Evolutionary conservation across 768 basidiomycete species (phyloP).

Genomic region (Lactarius sanguifluus): DNA sequence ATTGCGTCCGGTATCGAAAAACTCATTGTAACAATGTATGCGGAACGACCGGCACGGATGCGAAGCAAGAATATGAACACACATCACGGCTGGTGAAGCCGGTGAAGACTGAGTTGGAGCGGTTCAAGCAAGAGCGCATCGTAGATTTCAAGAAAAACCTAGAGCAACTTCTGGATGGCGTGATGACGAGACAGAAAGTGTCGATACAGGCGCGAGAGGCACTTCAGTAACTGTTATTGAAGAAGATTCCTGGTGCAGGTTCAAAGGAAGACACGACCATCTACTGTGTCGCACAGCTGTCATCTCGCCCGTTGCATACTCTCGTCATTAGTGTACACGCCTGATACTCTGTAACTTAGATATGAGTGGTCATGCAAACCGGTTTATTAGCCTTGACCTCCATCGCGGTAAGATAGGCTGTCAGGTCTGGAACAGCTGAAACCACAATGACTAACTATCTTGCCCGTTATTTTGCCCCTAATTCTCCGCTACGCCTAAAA

Average conservation of each 20-base stretch:
- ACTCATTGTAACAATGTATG: constrained; percentile 43
- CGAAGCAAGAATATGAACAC: constrained; percentile 86
- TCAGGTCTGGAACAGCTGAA: too few species aligned
- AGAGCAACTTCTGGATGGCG: constrained; percentile 81
- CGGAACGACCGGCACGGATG: constrained; percentile 81
- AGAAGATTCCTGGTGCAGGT: constrained; percentile 24
- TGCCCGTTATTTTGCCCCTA: too few species aligned
- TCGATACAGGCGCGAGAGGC: constrained; percentile 40
- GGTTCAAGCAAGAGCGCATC: constrained; percentile 92
- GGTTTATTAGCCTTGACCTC: too few species aligned
- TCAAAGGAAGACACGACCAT: constrained; percentile 7
- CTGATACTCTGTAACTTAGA: too few species aligned
- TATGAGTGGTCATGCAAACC: too few species aligned
- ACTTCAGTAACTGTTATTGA: constrained; percentile 26
- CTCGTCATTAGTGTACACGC: too few species aligned
- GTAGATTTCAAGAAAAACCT: constrained; percentile 89
- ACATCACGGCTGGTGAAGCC: constrained; percentile 81
- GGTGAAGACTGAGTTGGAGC: constrained; percentile 61
- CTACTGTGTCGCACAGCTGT: background rate
- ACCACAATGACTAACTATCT: too few species aligned
- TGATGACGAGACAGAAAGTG: constrained; percentile 81
- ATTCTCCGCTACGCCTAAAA: too few species aligned
- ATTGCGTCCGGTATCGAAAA: constrained; percentile 43
- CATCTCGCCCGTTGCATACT: background rate
- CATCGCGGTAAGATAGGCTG: too few species aligned